Evolutionary conservation across 2,329 filamentous ascomycete species (phyloP).

Genomic region (Cordyceps javanica): DNA sequence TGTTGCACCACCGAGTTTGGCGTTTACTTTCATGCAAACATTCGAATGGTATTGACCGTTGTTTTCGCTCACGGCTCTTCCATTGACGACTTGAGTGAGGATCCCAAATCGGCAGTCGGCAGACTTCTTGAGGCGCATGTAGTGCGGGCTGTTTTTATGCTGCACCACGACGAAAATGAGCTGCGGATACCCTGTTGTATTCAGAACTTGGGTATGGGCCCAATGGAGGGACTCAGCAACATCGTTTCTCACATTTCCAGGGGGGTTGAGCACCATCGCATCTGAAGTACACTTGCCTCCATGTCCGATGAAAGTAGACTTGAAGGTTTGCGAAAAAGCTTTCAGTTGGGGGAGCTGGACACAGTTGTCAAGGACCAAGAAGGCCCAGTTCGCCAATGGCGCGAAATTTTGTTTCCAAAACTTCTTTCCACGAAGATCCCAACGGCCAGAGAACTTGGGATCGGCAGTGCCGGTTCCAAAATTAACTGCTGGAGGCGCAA

Average conservation of each 20-base stretch:
- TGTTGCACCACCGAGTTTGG: constrained; percentile 84
- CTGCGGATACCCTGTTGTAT: constrained; percentile 54
- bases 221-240: constrained; percentile 44
- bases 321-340: constrained; percentile 37
- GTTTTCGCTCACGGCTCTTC: constrained; percentile 59
- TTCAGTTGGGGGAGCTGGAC: constrained; percentile 32
- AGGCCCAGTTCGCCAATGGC: constrained; percentile 66
- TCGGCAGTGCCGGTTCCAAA: constrained; percentile 55
- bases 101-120: constrained; percentile 81
- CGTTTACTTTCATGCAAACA: constrained; percentile 93
- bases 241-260: constrained; percentile 29
- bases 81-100: constrained; percentile 75
- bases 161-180: constrained; percentile 74
- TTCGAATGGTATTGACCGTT: constrained; percentile 86
- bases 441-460: constrained; percentile 66
- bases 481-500: constrained; percentile 64
- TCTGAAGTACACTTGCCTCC: constrained; percentile 38
- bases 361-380: constrained; percentile 58
- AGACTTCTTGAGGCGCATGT: constrained; percentile 83
- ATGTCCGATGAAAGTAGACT: constrained; percentile 39
- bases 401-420: constrained; percentile 61
- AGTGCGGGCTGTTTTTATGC: constrained; percentile 64
- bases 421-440: constrained; percentile 76
- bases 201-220: constrained; percentile 44
- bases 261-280: constrained; percentile 29